Base-by-base conservation (phyloP, 768 basidiomycete genomes). In the Hericium rajendrae region DNA sequence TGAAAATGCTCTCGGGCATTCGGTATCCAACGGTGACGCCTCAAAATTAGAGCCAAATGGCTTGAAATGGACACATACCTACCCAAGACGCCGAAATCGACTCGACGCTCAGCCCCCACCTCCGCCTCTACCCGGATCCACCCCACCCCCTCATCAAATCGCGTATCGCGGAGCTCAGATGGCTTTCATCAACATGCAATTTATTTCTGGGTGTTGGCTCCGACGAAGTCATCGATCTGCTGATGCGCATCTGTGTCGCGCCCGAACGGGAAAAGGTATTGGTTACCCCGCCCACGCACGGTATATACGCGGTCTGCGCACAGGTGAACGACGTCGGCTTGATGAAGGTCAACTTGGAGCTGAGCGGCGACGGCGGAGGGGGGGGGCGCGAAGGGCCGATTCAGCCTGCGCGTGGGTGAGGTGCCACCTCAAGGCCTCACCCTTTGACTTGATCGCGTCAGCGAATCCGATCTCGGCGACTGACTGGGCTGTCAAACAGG, bases 241-340 rank as follows among this genome's bases (percentile, higher is more conserved):
- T 98, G 50, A 94, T 95, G 74, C 83, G 97, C 18, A 83, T 98
- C 37, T 86, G 89, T 60, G 94, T 94, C 63, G 73, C 72, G 1
- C 97, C 97, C 0, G 78, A 72, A 55, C 52, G 54, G 2, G 94
- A 98, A 64, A 88, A 85, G 67, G 87, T 97, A 38, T 70, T 98
- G 67, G 86, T 82, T 38, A 91, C 89, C 2, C 95, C 95, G 1
- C 97, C 97, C 4, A 97, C 97, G 13, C 98, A 98, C 68, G 97
- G 95, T n/a, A 99, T 98, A 94, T 97, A 98, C 72, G 69, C 79
- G 13, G 95, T 98, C 1, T 93, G 88, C 58, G 97, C 95, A 9
- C 88, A 97, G 66, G 85, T 97, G 50, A 99, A 99, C 68, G 97
- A 99, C 68, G 76, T 95, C 15, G 87, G 81, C 0, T 72, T 95